Evolutionary conservation across 495 filamentous ascomycete species (phyloP).

Genomic region (Penicillium pancosmium): DNA sequence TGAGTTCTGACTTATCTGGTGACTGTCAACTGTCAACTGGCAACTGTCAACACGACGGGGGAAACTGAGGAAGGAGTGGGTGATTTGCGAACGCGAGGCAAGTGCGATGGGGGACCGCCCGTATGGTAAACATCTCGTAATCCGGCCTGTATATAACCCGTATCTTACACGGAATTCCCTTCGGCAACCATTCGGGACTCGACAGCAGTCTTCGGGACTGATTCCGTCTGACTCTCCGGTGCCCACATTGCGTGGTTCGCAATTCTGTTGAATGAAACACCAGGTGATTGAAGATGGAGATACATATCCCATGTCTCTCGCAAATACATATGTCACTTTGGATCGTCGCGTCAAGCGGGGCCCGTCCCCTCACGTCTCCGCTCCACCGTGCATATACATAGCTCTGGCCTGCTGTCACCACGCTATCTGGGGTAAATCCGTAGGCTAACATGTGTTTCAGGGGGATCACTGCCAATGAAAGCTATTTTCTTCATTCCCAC

Average conservation of each 20-base stretch:
- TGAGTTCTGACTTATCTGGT: neutral
- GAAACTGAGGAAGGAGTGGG: neutral
- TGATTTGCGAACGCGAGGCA: neutral
- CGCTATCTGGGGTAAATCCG: slow-evolving; percentile 10
- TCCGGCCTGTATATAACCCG: neutral
- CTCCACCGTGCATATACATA: slow-evolving; percentile 13
- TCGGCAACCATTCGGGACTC: neutral
- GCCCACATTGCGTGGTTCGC: neutral
- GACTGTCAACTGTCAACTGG: neutral
- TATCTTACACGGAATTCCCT: slow-evolving; percentile 1
- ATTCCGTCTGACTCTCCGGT: neutral
- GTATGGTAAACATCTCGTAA: neutral
- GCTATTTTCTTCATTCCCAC: too few relatives aligned
- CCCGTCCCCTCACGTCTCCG: slow-evolving; percentile 17
- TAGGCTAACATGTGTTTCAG: neutral
- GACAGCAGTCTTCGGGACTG: neutral
- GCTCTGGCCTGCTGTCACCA: neutral
- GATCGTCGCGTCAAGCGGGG: slow-evolving; percentile 14
- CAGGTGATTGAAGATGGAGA: neutral
- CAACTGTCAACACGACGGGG: too few relatives aligned
- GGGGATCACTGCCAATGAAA: neutral
- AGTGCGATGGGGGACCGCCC: neutral
- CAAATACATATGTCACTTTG: neutral
- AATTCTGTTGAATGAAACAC: too few relatives aligned
- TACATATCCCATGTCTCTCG: slow-evolving; percentile 1